These are phyloP conservation scores for Beverwykella pulmonaria DNA, from an alignment of 495 filamentous ascomycete species.

Conservation along the genomic window DNA sequence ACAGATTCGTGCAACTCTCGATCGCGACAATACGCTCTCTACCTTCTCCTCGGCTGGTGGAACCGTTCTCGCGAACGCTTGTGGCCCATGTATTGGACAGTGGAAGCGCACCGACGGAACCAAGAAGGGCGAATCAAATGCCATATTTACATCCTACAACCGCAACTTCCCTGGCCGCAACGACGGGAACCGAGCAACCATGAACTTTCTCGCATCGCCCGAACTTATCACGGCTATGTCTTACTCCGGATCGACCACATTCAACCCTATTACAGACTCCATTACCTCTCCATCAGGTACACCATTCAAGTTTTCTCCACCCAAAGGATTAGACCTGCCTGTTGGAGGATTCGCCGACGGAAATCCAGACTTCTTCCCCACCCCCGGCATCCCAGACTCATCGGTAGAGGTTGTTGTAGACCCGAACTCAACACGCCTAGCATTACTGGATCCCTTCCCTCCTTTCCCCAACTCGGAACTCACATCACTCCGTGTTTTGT, in stretches of 20 bases:
- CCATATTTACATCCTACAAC: constrained; percentile 97
- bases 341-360: constrained; percentile 76
- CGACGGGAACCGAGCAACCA: constrained; percentile 91
- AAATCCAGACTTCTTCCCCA: constrained; percentile 73
- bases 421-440: constrained; percentile 83
- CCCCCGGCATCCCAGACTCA: constrained; percentile 68
- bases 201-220: constrained; percentile 97
- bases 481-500: constrained; percentile 73
- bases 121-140: constrained; percentile 82
- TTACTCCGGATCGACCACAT: constrained; percentile 88
- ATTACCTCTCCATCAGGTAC: constrained; percentile 79
- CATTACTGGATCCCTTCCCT: constrained; percentile 86
- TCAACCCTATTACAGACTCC: constrained; percentile 91
- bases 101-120: constrained; percentile 91
- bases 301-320: constrained; percentile 83
- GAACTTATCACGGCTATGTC: constrained; percentile 96
- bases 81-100: constrained; percentile 88
- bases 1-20: constrained; percentile 92
- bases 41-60: constrained; percentile 89
- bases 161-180: constrained; percentile 97
- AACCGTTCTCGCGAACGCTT: constrained; percentile 90
- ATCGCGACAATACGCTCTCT: constrained; percentile 77
- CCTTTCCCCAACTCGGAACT: constrained; percentile 80
- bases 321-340: constrained; percentile 76
- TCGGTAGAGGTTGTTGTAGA: constrained; percentile 70